These are phyloP conservation scores for Turritis glabra DNA, from an alignment of 345 rosid species.

Conservation along the genomic window DNA sequence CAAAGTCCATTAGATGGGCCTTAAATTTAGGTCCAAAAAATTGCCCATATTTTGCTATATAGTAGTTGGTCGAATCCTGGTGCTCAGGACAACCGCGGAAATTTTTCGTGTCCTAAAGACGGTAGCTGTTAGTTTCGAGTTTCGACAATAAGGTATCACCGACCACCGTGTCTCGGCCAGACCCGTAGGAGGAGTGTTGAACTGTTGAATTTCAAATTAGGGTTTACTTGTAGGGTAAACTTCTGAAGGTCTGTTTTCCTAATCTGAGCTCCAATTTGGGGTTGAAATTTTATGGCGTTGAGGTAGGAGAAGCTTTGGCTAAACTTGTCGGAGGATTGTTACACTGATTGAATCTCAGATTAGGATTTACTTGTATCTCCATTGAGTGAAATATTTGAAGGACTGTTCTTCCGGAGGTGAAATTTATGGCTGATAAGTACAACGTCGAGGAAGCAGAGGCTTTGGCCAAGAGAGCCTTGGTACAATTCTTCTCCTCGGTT, in stretches of 20 bases:
- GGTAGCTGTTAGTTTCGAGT: neutral
- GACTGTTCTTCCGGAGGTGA: constrained; percentile 5
- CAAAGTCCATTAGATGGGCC: neutral
- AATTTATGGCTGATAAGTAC: constrained; percentile 59
- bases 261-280: neutral
- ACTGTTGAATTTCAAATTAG: neutral
- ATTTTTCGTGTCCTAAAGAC: neutral
- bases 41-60: neutral
- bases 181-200: neutral
- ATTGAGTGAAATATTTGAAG: too few relatives aligned
- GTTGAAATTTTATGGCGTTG: constrained; percentile 31
- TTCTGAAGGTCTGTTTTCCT: neutral
- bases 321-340: neutral
- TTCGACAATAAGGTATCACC: constrained; percentile 7
- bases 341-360: neutral
- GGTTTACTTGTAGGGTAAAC: neutral
- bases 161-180: constrained; percentile 9
- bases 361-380: neutral
- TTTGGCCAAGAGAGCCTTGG: constrained; percentile 72
- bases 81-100: neutral
- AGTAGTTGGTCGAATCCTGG: neutral
- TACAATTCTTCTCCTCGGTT: constrained; percentile 17
- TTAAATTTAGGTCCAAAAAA: neutral
- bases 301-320: constrained; percentile 49
- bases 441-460: constrained; percentile 80